phyloP scores from a whole-genome alignment of 306 rosid genomes.

The Mimosa bimucronata region DNA sequence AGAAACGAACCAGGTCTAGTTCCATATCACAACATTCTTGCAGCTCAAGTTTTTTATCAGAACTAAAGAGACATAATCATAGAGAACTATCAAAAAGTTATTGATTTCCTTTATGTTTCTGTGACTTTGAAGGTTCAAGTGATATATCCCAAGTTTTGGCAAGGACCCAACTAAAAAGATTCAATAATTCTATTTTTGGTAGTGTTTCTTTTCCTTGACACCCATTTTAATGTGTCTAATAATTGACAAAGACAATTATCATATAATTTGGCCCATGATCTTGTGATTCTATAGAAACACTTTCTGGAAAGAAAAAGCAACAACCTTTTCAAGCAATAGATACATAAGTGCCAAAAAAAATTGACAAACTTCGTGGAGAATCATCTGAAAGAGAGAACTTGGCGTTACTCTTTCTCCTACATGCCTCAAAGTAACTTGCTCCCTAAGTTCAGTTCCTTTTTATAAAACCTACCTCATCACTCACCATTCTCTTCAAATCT shows the following conservation, averaged over 20 bases:
- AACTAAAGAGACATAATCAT: neutral
- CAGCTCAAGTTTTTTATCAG: neutral
- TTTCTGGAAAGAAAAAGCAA: constrained; percentile 22
- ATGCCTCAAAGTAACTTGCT: constrained; percentile 47
- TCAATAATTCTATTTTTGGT: neutral
- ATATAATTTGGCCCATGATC: neutral
- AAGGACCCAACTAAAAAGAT: neutral
- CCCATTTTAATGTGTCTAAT: neutral
- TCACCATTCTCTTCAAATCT: constrained; percentile 12
- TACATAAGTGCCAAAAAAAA: neutral
- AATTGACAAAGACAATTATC: neutral
- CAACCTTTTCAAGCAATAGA: constrained; percentile 8
- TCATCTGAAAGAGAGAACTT: constrained; percentile 40
- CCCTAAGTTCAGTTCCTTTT: constrained; percentile 43
- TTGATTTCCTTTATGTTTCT: neutral
- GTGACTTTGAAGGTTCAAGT: constrained; percentile 14
- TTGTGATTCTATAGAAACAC: neutral
- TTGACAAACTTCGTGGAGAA: constrained; percentile 39
- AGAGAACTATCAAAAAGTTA: neutral
- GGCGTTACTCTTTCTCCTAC: constrained; percentile 49
- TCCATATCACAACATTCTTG: neutral
- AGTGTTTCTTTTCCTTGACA: neutral
- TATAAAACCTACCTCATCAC: constrained; percentile 30
- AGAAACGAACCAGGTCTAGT: neutral
- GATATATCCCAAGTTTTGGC: constrained; percentile 5